These are phyloP conservation scores for Ceratocystis eucalypticola DNA, from an alignment of 2,329 filamentous ascomycete species.

Conservation along the genomic window DNA sequence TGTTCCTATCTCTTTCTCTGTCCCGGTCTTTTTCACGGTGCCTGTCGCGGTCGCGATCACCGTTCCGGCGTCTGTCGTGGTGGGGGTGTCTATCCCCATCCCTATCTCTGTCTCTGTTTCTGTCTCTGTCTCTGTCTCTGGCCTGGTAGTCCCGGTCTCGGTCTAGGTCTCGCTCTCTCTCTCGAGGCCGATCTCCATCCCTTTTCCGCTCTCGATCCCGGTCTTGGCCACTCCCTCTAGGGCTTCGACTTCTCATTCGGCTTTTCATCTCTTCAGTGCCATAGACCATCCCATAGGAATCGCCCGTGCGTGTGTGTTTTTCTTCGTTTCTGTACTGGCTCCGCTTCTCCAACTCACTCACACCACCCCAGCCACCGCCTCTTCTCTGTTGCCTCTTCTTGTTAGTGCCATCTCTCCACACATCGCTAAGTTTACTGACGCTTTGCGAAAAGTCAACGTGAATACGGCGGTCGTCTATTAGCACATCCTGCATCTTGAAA, in stretches of 20 bases:
- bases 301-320: slow-evolving; percentile 27
- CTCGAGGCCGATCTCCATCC: slow-evolving; percentile 18
- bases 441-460: slow-evolving; percentile 98
- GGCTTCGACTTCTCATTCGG: slow-evolving; percentile 25
- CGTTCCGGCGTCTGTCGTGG: slow-evolving; percentile 18
- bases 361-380: slow-evolving; percentile 74
- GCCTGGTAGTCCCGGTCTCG: slow-evolving; percentile 20
- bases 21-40: slow-evolving; percentile 25
- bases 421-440: slow-evolving; percentile 72
- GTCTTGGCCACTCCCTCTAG: slow-evolving; percentile 15
- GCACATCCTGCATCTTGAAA: slow-evolving; percentile 95
- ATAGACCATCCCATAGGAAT: slow-evolving; percentile 63
- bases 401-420: slow-evolving; percentile 78
- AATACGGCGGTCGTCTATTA: slow-evolving; percentile 94
- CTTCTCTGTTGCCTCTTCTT: slow-evolving; percentile 53
- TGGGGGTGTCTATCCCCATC: slow-evolving; percentile 23
- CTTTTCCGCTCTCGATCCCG: slow-evolving; percentile 17
- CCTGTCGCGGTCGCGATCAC: slow-evolving; percentile 24
- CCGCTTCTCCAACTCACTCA: slow-evolving; percentile 75
- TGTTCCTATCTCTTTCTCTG: slow-evolving; percentile 25
- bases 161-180: background rate
- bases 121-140: slow-evolving; percentile 25
- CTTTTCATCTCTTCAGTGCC: slow-evolving; percentile 50
- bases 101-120: slow-evolving; percentile 25
- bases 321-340: slow-evolving; percentile 69